Percentiles rank a stretch among this genome's conserved stretches.
These are phyloP conservation scores for Xylariaceae sp. DNA, from an alignment of 2,329 filamentous ascomycete genomes.

Conservation along the genomic window DNA sequence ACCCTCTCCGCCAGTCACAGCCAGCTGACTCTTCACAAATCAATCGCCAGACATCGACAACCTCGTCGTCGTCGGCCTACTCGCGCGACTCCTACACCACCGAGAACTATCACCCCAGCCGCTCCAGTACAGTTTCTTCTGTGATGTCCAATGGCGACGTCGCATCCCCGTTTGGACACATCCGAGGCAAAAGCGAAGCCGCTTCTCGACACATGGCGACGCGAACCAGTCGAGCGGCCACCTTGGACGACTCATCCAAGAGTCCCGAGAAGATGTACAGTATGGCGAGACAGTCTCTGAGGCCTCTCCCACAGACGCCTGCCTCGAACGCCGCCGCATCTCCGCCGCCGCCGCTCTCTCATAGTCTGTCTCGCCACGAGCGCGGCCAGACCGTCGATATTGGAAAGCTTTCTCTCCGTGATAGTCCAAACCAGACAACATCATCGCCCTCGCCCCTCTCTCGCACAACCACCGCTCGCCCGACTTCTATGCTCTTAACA, in stretches of 20 bases:
- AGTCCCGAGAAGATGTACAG: conserved; percentile 62
- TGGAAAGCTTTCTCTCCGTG: conserved; percentile 47
- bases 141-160: conserved; percentile 59
- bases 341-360: conserved; percentile 27
- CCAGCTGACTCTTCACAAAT: conserved; percentile 41
- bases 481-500: conserved; percentile 57
- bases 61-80: conserved; percentile 66
- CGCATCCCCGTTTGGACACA: conserved; percentile 48
- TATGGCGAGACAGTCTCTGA: conserved; percentile 68
- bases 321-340: conserved; percentile 36
- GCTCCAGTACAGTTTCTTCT: conserved; percentile 67
- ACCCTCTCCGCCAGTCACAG: conserved; percentile 51
- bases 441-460: conserved; percentile 29
- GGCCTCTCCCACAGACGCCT: conserved; percentile 65
- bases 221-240: conserved; percentile 36
- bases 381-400: conserved; percentile 62
- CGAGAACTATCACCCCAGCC: conserved; percentile 49
- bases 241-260: conserved; percentile 39
- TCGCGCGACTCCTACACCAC: conserved; percentile 48
- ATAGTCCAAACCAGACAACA: conserved; percentile 38
- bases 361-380: conserved; percentile 32
- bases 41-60: conserved; percentile 62
- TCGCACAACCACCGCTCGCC: conserved; percentile 36
- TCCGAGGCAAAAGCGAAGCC: conserved; percentile 71
- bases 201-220: conserved; percentile 47